Base-by-base conservation (phyloP, 2,329 filamentous ascomycete genomes). In the Pleomassaria siparia region DNA sequence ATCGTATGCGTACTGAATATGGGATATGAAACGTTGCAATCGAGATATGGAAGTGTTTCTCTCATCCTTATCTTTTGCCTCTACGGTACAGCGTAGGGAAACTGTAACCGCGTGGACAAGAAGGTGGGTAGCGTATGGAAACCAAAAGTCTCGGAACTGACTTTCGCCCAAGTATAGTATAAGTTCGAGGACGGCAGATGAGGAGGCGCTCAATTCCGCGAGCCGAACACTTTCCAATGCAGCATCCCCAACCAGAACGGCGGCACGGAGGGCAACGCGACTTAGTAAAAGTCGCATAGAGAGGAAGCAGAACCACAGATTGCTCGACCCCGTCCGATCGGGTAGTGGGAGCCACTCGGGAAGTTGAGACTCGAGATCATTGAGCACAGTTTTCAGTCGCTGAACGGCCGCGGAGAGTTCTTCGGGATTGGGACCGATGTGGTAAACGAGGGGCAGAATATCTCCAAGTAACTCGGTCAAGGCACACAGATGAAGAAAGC, bases 71-170 rank as follows among this genome's bases (percentile, higher is more conserved):
- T 80, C 75, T 15, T 72, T 72, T 2, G 78, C 78, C 56, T 81
- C 76, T 22, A 81, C 68, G 2, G 75, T 72, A 59, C 77, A 78
- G 32, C 78, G 73, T 18, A 81, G 71, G 10, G 78, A 71, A 7
- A 80, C 72, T 0, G 76, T 81, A n/a, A 77, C 74, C 4, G 78
- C 78, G 15, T 77, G 78, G 1, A 79, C 79, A 13, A 81, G 69
- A 18, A 80, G 70, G 47, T 80, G 78, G 1, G 77, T 77, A 42
- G 76, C 79, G 44, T 69, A 69, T 2, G 62, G 63, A 1, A 81
- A 62, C 78, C 78, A 81, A 51, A 81, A 80, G 53, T 80, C 77
- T 22, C 72, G 64, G 44, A 79, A 78, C 30, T 80, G 75, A 13
- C 66, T 59, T 48, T 73, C 72, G 5, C 69, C 69, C 2, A 81